Evolutionary conservation across 148 eudicot species (phyloP), one percentile per base, ranked within the genome.

Genomic region (Euryodendron excelsum): DNA sequence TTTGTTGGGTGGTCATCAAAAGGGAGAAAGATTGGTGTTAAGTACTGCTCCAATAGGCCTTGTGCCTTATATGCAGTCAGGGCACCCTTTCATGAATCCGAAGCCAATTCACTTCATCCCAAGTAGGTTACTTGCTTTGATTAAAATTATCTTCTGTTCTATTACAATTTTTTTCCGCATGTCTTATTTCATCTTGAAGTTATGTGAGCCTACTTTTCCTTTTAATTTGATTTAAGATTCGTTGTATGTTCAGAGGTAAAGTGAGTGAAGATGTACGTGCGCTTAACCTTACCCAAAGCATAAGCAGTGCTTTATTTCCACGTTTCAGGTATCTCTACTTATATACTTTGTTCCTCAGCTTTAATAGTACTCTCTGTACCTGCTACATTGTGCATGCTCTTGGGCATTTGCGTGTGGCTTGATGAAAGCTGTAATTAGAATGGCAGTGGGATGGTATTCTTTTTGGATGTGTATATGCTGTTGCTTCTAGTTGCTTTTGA

Each of bases 1-100:
- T 93, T 96, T 87, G 99, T 92, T 82, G 98, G 97, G 39, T 94
- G 98, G 98, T 83, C 90, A 39, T 84, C 90, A 41, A 79, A 79
- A 15, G 65, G 72, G 1, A 90, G 98, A 85, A 94, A 94, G 84
- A 89, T 94, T 50, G 98, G 98, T 52, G 92, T 94, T 64, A 92
- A 88, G 77, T 89, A 87, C 77, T 94, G 98, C 80, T 89, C 71
- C 59, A 92, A 92, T 77, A 87, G 98, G 82, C 92, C 97, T 77
- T 94, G 98, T 78, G 86, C 94, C 80, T 80, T 94, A 72, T 94
- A 92, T 86, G 90, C 88, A 63, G 88, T 86, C 67, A 74, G 79
- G 80, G 81, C 83, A 85, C 95, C 95, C 52, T 89, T 84, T 66
- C 80, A 73, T 30, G 81, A 82, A 76, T 78, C 79, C 37, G 84